phyloP scores from a whole-genome alignment of 2,329 filamentous ascomycete species.

The Monosporascus sp. region DNA sequence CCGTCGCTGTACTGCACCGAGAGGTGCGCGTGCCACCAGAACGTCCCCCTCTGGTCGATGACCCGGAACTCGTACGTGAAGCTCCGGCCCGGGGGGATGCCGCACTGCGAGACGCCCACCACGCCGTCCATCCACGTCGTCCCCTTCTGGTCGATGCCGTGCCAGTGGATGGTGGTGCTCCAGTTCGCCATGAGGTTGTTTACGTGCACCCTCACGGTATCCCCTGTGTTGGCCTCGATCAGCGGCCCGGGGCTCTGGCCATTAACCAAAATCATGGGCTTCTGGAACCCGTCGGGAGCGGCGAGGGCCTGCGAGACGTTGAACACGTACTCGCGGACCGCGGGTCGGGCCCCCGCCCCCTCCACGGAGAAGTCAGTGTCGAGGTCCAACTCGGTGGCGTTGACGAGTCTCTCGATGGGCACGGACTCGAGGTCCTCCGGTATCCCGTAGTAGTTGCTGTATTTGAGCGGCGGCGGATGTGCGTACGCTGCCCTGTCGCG shows the following conservation, averaged over 20 bases:
- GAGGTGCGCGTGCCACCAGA: slow-evolving; percentile 59
- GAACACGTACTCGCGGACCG: slow-evolving; percentile 27
- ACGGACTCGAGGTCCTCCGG: slow-evolving; percentile 17
- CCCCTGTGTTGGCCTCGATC: slow-evolving; percentile 40
- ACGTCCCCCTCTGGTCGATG: slow-evolving; percentile 31
- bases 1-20: slow-evolving; percentile 60
- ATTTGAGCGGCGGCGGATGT: slow-evolving; percentile 4
- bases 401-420: slow-evolving; percentile 19
- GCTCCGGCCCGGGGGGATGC: slow-evolving; percentile 48
- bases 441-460: slow-evolving; percentile 17
- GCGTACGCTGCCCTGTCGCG: slow-evolving; percentile 6
- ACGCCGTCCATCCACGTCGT: slow-evolving; percentile 65
- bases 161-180: slow-evolving; percentile 60
- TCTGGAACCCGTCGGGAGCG: slow-evolving; percentile 30
- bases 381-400: slow-evolving; percentile 24
- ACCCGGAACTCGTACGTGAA: slow-evolving; percentile 60
- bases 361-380: slow-evolving; percentile 19
- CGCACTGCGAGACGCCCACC: slow-evolving; percentile 55
- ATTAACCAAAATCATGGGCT: slow-evolving; percentile 35
- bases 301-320: slow-evolving; percentile 27
- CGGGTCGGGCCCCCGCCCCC: slow-evolving; percentile 2
- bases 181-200: slow-evolving; percentile 31
- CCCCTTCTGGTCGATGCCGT: slow-evolving; percentile 61
- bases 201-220: slow-evolving; percentile 36
- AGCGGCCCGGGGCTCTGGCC: slow-evolving; percentile 39